Base-by-base conservation (phyloP, 139 green algal genomes). In the Chlamydomonas asymmetrica region DNA sequence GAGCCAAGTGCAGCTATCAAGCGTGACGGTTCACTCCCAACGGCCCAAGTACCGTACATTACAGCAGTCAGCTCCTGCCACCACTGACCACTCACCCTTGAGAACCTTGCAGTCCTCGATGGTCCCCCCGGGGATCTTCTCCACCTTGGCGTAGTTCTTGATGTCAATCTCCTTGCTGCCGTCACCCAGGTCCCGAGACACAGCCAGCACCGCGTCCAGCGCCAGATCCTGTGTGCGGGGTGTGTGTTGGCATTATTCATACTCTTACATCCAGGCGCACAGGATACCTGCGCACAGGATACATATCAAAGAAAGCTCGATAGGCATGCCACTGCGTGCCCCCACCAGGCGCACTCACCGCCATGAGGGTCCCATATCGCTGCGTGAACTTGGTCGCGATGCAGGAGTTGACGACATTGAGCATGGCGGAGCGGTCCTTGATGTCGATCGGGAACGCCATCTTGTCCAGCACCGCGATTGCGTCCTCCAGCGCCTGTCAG, bases 351-450 rank as follows among this genome's bases (percentile, higher is more conserved):
- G 29, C 16, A 71, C 87, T 27, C 71, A 94, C 90, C 80, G 95
- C 87, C 82, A 99, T 97, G 45, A 99, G 87, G 2, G 77, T 88
- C 37, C 96, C 96, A 65, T 98, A 98, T 22, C 94, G 87, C 43
- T 84, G 84, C 22, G 96, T 98, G 90, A 97, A 99, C 84, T 99
- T 99, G 37, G 96, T 99, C 45, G 93, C 96, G 31, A 99, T 96
- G 84, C 92, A 98, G 80, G 78, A 93, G 81, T 93, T 90, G 23
- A 99, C 89, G 31, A 99, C 95, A 37, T 97, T 97, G 16, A 98
- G 81, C 92, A 99, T 97, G 71, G 94, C 71, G 5, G 89, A 54
- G n/a, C 87, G 73, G 83, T 99, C 77, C 56, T 93, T 82, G 27
- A 83, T 87, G 80, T 99, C 93, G 8, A 99, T 91, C 34, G 90